Evolutionary conservation across 2,329 filamentous ascomycete genomes (phyloP).

Genomic region (Fusarium sp.): DNA sequence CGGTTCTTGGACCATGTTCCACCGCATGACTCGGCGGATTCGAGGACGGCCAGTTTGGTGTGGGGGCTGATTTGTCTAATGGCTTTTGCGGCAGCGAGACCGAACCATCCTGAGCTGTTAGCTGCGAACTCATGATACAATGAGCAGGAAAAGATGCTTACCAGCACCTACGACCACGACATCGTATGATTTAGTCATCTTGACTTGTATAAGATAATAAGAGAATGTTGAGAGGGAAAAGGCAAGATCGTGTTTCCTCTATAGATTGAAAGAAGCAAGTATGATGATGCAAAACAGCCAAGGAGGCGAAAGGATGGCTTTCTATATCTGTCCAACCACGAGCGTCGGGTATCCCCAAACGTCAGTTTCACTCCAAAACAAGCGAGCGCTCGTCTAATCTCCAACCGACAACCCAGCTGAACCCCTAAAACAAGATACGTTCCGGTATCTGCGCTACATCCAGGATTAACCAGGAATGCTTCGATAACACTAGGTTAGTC

Average conservation of each 20-base stretch:
- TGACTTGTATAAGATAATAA: no score
- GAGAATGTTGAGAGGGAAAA: not conserved
- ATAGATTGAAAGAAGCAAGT: not conserved
- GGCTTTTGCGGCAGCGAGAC: conserved; percentile 65
- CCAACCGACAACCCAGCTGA: not conserved
- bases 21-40: conserved; percentile 64
- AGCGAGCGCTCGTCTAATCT: not conserved
- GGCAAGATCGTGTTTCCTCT: not conserved
- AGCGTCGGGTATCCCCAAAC: not conserved
- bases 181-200: conserved; percentile 38
- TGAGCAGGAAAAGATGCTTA: not conserved
- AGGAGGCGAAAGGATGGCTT: conserved; percentile 6
- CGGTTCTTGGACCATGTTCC: conserved; percentile 72
- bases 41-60: conserved; percentile 62
- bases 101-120: conserved; percentile 58
- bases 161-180: conserved; percentile 44
- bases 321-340: conserved; percentile 17
- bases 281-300: not conserved
- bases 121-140: not conserved
- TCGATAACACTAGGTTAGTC: conserved; percentile 10
- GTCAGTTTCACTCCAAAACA: not conserved
- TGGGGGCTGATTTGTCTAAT: conserved; percentile 63
- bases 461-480: not conserved
- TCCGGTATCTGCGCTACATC: no score
- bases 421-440: not conserved